Percentiles rank a stretch among this genome's conserved stretches.
Conservation (phyloP, 768 basidiomycete species). For the Mycena amicta region DNA sequence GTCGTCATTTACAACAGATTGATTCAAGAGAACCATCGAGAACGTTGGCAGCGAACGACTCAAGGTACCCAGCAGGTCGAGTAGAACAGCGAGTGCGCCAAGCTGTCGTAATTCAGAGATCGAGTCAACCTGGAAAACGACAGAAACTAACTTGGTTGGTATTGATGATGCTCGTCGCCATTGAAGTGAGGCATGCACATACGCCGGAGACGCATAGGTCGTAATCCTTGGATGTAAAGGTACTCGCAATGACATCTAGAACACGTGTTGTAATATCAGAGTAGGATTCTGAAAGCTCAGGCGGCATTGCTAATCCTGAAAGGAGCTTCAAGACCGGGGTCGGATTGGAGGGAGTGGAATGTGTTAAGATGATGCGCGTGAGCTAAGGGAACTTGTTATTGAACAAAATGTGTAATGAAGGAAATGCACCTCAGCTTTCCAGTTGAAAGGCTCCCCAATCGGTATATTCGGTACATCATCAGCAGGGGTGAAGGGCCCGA, state of each 20-base stretch:
- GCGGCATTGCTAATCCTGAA: constrained; percentile 37
- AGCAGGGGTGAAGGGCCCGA: background rate
- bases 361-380: constrained; percentile 61
- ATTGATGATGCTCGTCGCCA: constrained; percentile 39
- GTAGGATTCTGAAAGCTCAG: constrained; percentile 37
- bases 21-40: constrained; percentile 34
- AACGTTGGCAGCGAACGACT: constrained; percentile 53
- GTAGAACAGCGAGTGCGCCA: constrained; percentile 47
- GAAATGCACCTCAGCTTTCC: constrained; percentile 56
- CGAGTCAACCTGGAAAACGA: background rate
- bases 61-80: constrained; percentile 55
- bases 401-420: background rate
- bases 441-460: constrained; percentile 45
- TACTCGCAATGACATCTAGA: constrained; percentile 47
- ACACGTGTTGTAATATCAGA: constrained; percentile 44
- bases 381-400: constrained; percentile 42
- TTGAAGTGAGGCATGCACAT: constrained; percentile 40
- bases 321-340: constrained; percentile 57
- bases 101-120: constrained; percentile 38
- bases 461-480: constrained; percentile 26
- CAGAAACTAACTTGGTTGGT: constrained; percentile 43
- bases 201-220: constrained; percentile 32
- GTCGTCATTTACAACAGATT: constrained; percentile 26
- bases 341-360: constrained; percentile 41
- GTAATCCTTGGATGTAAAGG: constrained; percentile 36